A percentile compares a stretch with the other conserved stretches of the same genome.
These are phyloP conservation scores for Quercus wislizeni DNA, from an alignment of 306 rosid species.

Conservation along the genomic window DNA sequence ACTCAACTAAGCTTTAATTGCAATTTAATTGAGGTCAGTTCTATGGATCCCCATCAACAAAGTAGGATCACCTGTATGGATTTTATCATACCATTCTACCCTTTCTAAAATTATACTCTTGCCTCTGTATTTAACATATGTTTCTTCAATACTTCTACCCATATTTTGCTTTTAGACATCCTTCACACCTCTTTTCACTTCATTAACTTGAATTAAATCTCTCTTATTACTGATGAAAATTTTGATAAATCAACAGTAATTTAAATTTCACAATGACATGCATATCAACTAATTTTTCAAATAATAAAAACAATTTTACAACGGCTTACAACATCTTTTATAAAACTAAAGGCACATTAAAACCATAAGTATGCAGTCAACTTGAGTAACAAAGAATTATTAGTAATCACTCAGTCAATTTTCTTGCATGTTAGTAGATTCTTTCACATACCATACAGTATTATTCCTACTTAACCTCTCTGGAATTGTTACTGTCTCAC, in stretches of 20 bases:
- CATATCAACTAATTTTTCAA: neutral
- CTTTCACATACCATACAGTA: neutral
- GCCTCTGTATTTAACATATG: too few relatives aligned
- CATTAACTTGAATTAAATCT: too few relatives aligned
- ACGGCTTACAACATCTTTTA: neutral
- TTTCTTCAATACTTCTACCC: too few relatives aligned
- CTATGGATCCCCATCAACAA: too few relatives aligned
- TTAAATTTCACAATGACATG: neutral
- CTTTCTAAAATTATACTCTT: too few relatives aligned
- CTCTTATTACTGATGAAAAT: too few relatives aligned
- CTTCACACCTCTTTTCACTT: too few relatives aligned
- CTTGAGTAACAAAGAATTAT: neutral
- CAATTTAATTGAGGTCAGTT: too few relatives aligned
- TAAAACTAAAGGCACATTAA: neutral
- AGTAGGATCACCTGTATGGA: too few relatives aligned
- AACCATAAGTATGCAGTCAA: neutral
- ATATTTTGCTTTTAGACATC: too few relatives aligned
- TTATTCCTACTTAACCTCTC: neutral
- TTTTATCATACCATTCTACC: too few relatives aligned
- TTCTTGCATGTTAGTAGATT: neutral
- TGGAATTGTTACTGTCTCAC: neutral
- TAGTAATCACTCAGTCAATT: neutral
- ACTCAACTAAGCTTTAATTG: too few relatives aligned
- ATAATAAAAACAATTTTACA: neutral
- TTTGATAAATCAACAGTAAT: neutral